Evolutionary conservation across 805 yeast genomes (phyloP).

Genomic region (Scheffersomyces lignosus): DNA sequence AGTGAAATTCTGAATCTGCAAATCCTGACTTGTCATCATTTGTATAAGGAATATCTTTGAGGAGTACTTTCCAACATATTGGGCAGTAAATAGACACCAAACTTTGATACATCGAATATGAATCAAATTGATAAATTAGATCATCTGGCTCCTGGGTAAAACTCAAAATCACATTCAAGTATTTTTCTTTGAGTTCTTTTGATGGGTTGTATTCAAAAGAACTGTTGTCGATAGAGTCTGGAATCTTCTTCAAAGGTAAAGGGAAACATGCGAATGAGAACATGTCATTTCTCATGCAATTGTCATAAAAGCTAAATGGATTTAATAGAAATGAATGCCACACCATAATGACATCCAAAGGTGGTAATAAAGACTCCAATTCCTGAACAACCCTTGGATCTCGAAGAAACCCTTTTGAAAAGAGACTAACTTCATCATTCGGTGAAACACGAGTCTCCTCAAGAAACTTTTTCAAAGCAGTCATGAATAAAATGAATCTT

Average conservation of each 20-base stretch:
- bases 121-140: constrained; percentile 2
- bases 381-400: too few relatives aligned
- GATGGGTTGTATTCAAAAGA: constrained; percentile 8
- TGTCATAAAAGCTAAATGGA: constrained; percentile 15
- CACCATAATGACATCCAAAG: constrained; percentile 21
- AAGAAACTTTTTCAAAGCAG: constrained; percentile 9
- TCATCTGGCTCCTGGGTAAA: background rate
- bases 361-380: constrained; percentile 11
- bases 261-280: constrained; percentile 6
- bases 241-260: constrained; percentile 8
- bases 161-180: constrained; percentile 1
- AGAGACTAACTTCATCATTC: background rate
- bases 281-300: constrained; percentile 11
- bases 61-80: constrained; percentile 6
- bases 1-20: constrained; percentile 7
- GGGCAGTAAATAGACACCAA: constrained; percentile 13
- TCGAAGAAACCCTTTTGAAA: constrained; percentile 2
- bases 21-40: constrained; percentile 6
- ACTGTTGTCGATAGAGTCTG: constrained; percentile 7
- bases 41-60: constrained; percentile 7
- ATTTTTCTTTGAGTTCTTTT: background rate
- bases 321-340: constrained; percentile 23
- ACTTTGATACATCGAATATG: constrained; percentile 4
- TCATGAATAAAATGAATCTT: constrained; percentile 19
- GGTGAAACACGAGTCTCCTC: background rate